phyloP scores from a whole-genome alignment of 2,329 filamentous ascomycete genomes.

The Aspergillus tamarii region DNA sequence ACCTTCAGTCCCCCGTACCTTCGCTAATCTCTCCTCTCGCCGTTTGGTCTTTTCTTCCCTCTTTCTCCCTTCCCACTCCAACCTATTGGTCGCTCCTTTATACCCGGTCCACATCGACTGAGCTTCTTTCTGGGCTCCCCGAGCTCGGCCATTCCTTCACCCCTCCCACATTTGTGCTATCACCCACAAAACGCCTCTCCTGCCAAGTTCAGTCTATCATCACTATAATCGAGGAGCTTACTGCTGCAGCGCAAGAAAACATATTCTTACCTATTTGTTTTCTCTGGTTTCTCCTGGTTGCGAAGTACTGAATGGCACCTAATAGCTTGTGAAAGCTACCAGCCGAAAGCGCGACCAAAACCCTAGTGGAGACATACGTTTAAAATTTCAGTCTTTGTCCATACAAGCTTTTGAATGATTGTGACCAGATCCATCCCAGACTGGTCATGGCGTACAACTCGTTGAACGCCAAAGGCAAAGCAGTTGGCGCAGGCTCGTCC shows the following conservation, averaged over 20 bases:
- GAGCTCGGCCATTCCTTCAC: slow-evolving; percentile 15
- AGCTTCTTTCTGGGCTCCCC: not conserved
- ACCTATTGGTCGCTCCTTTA: slow-evolving; percentile 5
- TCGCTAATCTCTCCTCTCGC: slow-evolving; percentile 8
- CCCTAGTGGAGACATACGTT: slow-evolving; percentile 25
- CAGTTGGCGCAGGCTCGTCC: slow-evolving; percentile 36
- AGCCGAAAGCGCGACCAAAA: not conserved
- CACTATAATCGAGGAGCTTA: not conserved
- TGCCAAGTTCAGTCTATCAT: slow-evolving; percentile 4
- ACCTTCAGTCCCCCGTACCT: slow-evolving; percentile 1
- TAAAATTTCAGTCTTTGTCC: slow-evolving; percentile 8
- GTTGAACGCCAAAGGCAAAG: slow-evolving; percentile 39
- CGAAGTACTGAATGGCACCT: slow-evolving; percentile 1
- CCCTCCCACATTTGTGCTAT: slow-evolving; percentile 16
- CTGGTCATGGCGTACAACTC: slow-evolving; percentile 43
- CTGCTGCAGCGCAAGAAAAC: not conserved
- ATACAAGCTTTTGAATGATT: slow-evolving; percentile 33
- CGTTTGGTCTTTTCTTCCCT: slow-evolving; percentile 13
- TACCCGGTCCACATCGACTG: not conserved
- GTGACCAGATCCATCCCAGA: slow-evolving; percentile 17
- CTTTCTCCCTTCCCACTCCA: slow-evolving; percentile 8
- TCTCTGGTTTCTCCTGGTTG: not conserved
- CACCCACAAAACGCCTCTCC: slow-evolving; percentile 14
- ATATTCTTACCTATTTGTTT: slow-evolving; percentile 6
- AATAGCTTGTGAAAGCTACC: not conserved